Evolutionary conservation across 441 rosid species (phyloP).

Genomic region (Populus trichocarpa): DNA sequence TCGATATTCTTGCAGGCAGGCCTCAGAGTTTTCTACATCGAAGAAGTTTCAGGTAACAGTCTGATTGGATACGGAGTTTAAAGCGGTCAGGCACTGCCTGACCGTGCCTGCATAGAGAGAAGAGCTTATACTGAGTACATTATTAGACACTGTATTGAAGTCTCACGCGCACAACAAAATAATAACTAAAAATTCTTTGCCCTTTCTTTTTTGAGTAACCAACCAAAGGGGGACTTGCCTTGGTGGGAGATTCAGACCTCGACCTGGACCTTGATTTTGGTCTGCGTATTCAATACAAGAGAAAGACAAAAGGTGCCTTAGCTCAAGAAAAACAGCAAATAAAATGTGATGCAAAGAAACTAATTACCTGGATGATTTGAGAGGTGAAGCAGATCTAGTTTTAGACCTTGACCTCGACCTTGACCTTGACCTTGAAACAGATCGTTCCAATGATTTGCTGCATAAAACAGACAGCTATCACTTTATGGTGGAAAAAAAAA

Average conservation of each 20-base stretch:
- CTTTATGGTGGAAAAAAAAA: too few relatives aligned
- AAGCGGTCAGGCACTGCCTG: neutral
- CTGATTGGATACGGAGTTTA: neutral
- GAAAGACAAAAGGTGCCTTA: neutral
- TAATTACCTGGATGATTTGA: too few relatives aligned
- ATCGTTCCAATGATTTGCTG: too few relatives aligned
- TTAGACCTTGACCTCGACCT: too few relatives aligned
- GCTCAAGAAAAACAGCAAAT: too few relatives aligned
- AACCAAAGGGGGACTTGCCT: conserved; percentile 31
- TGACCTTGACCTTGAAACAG: too few relatives aligned
- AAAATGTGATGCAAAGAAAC: too few relatives aligned
- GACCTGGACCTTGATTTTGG: conserved; percentile 39
- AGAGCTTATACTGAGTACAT: neutral
- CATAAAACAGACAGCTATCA: too few relatives aligned
- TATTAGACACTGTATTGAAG: neutral
- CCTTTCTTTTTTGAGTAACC: neutral
- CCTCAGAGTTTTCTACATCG: neutral
- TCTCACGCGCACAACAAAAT: neutral
- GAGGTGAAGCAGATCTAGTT: too few relatives aligned
- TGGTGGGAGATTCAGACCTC: conserved; percentile 49
- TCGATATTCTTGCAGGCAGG: neutral
- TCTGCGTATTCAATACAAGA: conserved; percentile 26
- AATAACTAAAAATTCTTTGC: neutral
- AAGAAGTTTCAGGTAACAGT: neutral
- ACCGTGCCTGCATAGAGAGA: conserved; percentile 23